Evolutionary conservation across 331 rosid species (phyloP).

Genomic region (Rosa hybrid): DNA sequence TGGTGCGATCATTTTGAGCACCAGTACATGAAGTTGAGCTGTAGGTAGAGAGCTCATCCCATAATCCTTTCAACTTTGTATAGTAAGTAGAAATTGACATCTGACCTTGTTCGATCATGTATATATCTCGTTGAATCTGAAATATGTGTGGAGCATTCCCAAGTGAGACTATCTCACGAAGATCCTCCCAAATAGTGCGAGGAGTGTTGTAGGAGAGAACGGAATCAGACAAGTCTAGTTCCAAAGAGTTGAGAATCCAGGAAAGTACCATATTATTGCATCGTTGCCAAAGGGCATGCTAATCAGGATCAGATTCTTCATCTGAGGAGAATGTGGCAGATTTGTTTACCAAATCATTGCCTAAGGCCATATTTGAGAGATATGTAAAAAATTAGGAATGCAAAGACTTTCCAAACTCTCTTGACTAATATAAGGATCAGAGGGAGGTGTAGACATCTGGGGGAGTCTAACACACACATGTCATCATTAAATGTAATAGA

Average conservation of each 20-base stretch:
- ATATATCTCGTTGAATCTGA: neutral
- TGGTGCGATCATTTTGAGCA: neutral
- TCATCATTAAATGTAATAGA: no score
- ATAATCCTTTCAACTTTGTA: neutral
- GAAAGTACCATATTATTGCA: neutral
- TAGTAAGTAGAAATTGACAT: neutral
- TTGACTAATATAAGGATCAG: no score
- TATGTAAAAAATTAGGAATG: no score
- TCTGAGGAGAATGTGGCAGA: no score
- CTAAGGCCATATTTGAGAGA: no score
- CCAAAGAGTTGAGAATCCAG: neutral
- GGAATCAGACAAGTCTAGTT: neutral
- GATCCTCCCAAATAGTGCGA: neutral
- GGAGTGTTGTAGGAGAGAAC: neutral
- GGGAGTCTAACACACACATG: no score
- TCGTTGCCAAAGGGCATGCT: neutral
- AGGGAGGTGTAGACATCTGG: no score
- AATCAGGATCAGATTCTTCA: neutral
- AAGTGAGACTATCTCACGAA: neutral
- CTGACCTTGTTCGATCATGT: neutral
- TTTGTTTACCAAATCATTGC: no score
- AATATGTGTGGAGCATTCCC: neutral
- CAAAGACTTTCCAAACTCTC: no score
- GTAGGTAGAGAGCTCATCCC: neutral
- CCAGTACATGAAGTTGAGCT: neutral